A percentile compares a stretch with the other conserved stretches of the same genome.
phyloP scores from a whole-genome alignment of 2,329 filamentous ascomycete genomes.

The Botryosphaeria agaves region DNA sequence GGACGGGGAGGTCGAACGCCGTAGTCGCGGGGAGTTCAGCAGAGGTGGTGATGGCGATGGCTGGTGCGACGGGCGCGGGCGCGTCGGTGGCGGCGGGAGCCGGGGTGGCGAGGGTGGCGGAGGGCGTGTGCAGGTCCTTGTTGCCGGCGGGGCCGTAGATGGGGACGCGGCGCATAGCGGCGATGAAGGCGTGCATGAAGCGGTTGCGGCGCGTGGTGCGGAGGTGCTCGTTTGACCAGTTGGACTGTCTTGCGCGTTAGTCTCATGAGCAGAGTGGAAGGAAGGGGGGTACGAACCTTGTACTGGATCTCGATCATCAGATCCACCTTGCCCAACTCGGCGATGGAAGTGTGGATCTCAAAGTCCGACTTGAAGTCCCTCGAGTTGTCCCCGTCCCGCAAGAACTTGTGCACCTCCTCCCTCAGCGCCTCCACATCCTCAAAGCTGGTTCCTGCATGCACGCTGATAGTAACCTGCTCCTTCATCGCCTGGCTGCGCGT shows the following conservation, averaged over 20 bases:
- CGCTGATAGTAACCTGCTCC: conserved; percentile 13
- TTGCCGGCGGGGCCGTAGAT: conserved; percentile 70
- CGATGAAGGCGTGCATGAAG: conserved; percentile 86
- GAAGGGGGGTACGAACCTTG: too few species aligned
- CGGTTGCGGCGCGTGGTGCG: conserved; percentile 73
- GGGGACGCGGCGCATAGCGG: conserved; percentile 72
- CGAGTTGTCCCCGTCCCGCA: conserved; percentile 14
- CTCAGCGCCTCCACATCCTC: conserved; percentile 15
- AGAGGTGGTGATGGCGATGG: too few species aligned
- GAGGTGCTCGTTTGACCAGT: conserved; percentile 53
- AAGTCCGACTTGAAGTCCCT: conserved; percentile 16
- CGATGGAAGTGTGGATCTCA: conserved; percentile 14
- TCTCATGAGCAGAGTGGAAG: conserved; percentile 1
- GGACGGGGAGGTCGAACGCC: too few species aligned
- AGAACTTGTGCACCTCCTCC: conserved; percentile 12
- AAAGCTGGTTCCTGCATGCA: conserved; percentile 12
- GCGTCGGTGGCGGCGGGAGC: too few species aligned
- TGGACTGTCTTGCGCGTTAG: conserved; percentile 15
- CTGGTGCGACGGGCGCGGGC: too few species aligned
- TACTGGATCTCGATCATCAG: conserved; percentile 15
- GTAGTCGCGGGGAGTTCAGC: too few species aligned
- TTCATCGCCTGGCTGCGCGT: conserved; percentile 17
- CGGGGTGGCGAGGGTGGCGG: too few species aligned
- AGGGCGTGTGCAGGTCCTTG: too few species aligned
- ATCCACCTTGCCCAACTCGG: conserved; percentile 14